A percentile compares a stretch with the other conserved stretches of the same genome.
These are phyloP conservation scores for Candida glaebosa DNA, from an alignment of 805 yeast species.

Conservation along the genomic window DNA sequence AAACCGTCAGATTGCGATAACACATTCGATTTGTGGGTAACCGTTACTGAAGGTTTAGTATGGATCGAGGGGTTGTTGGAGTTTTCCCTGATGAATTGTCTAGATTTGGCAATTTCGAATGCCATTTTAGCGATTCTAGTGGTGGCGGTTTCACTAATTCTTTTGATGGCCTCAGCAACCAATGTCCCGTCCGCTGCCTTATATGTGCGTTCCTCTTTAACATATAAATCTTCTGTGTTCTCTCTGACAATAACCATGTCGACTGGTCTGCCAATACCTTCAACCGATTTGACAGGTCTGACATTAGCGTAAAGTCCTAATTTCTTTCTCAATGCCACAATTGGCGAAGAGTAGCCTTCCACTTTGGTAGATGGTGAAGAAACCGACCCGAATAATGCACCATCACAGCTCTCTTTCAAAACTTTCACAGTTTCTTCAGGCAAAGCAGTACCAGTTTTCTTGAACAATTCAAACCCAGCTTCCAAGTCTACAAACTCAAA, in stretches of 20 bases:
- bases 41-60: slow-evolving; percentile 67
- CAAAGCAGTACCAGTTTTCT: slow-evolving; percentile 91
- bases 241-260: slow-evolving; percentile 98
- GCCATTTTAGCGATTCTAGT: slow-evolving; percentile 87
- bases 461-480: slow-evolving; percentile 94
- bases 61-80: slow-evolving; percentile 28
- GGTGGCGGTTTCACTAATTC: slow-evolving; percentile 88
- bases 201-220: slow-evolving; percentile 84
- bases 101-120: slow-evolving; percentile 85
- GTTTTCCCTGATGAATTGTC: slow-evolving; percentile 72
- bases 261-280: slow-evolving; percentile 80
- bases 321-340: slow-evolving; percentile 96
- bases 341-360: slow-evolving; percentile 96
- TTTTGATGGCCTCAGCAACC: slow-evolving; percentile 96
- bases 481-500: slow-evolving; percentile 85
- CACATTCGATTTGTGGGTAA: slow-evolving; percentile 96
- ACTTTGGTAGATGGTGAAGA: slow-evolving; percentile 93
- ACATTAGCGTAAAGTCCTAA: slow-evolving; percentile 94
- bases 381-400: slow-evolving; percentile 97
- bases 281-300: slow-evolving; percentile 94
- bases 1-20: slow-evolving; percentile 90
- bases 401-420: slow-evolving; percentile 81
- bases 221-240: slow-evolving; percentile 96
- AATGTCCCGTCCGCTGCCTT: slow-evolving; percentile 76
- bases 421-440: slow-evolving; percentile 87